These are phyloP conservation scores for Diaporthe longicolla DNA, from an alignment of 2,329 filamentous ascomycete species.

Conservation along the genomic window DNA sequence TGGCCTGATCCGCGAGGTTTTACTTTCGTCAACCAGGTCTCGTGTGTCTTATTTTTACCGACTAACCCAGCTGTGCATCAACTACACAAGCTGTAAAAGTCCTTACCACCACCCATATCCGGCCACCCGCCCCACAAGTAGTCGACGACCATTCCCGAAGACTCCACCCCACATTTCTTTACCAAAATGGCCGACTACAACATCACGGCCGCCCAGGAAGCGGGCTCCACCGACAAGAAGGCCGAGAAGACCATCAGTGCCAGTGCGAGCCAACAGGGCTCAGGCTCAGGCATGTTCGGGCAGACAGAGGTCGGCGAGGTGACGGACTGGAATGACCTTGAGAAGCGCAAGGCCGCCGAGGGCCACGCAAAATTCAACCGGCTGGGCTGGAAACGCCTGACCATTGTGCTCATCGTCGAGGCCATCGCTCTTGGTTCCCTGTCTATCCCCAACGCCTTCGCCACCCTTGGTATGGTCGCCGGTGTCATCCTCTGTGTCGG, in stretches of 20 bases:
- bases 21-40: background rate
- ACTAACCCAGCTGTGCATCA: conserved; percentile 10
- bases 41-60: background rate
- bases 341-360: conserved; percentile 61
- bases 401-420: conserved; percentile 69
- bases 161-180: background rate
- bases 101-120: background rate
- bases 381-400: conserved; percentile 70
- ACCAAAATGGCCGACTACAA: conserved; percentile 37
- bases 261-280: conserved; percentile 38
- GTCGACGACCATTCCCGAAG: conserved; percentile 36
- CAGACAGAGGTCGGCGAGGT: conserved; percentile 41
- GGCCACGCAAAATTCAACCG: conserved; percentile 65
- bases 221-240: conserved; percentile 34
- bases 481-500: conserved; percentile 54
- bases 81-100: conserved; percentile 11
- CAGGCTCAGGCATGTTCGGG: conserved; percentile 36
- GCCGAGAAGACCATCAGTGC: conserved; percentile 40
- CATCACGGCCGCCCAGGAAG: conserved; percentile 24
- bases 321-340: conserved; percentile 53
- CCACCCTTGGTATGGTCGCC: conserved; percentile 65
- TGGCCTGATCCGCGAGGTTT: background rate
- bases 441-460: conserved; percentile 66
- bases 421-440: conserved; percentile 69
- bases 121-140: conserved; percentile 2